Percentiles rank a stretch among this genome's conserved stretches.
Conservation (phyloP, 1,284 basidiomycete genomes). For the Microbotryum saponariae region DNA sequence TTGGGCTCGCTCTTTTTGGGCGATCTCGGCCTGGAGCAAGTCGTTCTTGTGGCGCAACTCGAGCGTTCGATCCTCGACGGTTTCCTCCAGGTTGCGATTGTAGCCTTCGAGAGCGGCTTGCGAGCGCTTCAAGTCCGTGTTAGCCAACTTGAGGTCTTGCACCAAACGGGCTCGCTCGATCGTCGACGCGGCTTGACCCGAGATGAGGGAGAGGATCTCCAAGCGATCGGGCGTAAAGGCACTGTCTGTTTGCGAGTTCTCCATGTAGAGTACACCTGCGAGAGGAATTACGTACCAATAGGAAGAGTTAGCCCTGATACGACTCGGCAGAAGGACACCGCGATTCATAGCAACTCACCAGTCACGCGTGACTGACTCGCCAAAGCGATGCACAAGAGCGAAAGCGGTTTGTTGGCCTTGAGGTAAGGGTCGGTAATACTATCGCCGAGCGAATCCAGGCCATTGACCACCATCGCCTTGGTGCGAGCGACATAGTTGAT, state of each 20-base stretch:
- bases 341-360: background rate
- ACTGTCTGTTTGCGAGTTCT: slow-evolving; percentile 24
- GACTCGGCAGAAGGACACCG: too few species aligned
- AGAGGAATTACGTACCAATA: too few species aligned
- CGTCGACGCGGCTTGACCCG: slow-evolving; percentile 22
- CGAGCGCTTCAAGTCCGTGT: slow-evolving; percentile 20
- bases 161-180: slow-evolving; percentile 29
- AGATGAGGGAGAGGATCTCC: slow-evolving; percentile 29
- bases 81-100: slow-evolving; percentile 25
- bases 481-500: slow-evolving; percentile 26
- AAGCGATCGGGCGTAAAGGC: slow-evolving; percentile 29
- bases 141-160: slow-evolving; percentile 22
- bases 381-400: slow-evolving; percentile 25
- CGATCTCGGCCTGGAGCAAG: slow-evolving; percentile 21
- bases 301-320: too few species aligned
- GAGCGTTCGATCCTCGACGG: slow-evolving; percentile 20
- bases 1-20: slow-evolving; percentile 27
- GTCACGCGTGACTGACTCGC: slow-evolving; percentile 21
- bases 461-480: slow-evolving; percentile 21
- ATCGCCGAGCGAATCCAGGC: slow-evolving; percentile 18
- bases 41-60: slow-evolving; percentile 17
- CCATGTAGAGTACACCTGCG: slow-evolving; percentile 23
- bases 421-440: slow-evolving; percentile 17
- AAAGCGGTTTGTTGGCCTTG: slow-evolving; percentile 13
- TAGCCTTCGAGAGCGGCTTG: slow-evolving; percentile 25